A percentile compares a stretch with the other conserved stretches of the same genome.
These are phyloP conservation scores for Nigrograna mackinnonii DNA, from an alignment of 2,329 filamentous ascomycete species.

Conservation along the genomic window DNA sequence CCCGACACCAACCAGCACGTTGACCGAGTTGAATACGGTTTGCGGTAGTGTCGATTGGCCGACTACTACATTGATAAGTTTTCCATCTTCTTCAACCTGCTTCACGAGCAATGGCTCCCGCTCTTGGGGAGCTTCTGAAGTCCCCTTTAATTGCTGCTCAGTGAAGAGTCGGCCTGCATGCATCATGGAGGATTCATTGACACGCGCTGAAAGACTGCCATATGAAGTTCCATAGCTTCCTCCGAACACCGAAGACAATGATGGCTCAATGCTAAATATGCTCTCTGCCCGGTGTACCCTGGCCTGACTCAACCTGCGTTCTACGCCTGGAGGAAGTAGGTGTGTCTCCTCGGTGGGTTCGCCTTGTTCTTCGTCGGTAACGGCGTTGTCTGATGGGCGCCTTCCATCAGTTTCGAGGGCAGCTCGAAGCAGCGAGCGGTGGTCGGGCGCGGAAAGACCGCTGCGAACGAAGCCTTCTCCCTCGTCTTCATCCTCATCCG, in stretches of 20 bases:
- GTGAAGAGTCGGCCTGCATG: constrained; percentile 57
- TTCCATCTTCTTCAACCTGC: constrained; percentile 82
- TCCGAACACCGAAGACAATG: constrained; percentile 68
- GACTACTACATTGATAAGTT: constrained; percentile 80
- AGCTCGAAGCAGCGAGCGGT: constrained; percentile 46
- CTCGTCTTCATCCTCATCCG: constrained; percentile 52
- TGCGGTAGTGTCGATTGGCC: constrained; percentile 95
- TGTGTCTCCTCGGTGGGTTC: constrained; percentile 31
- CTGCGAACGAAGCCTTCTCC: constrained; percentile 40
- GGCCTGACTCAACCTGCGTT: constrained; percentile 28
- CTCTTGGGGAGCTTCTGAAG: constrained; percentile 48
- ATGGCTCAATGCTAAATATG: constrained; percentile 54
- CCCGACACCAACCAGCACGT: constrained; percentile 88
- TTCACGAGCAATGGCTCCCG: constrained; percentile 82
- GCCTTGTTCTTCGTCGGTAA: constrained; percentile 38
- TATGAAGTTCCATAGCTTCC: constrained; percentile 72
- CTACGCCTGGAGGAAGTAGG: constrained; percentile 28
- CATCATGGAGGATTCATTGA: constrained; percentile 60
- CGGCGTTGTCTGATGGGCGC: constrained; percentile 41
- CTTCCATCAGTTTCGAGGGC: constrained; percentile 42
- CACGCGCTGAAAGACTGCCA: constrained; percentile 60
- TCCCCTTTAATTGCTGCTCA: constrained; percentile 49
- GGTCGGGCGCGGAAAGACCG: constrained; percentile 39
- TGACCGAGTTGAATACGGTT: constrained; percentile 95
- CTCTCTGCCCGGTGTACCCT: constrained; percentile 44